Evolutionary conservation across 371 early-diverging fungal species (phyloP), one percentile per base, ranked within the genome.

Genomic region (Rhizopus arrhizus): DNA sequence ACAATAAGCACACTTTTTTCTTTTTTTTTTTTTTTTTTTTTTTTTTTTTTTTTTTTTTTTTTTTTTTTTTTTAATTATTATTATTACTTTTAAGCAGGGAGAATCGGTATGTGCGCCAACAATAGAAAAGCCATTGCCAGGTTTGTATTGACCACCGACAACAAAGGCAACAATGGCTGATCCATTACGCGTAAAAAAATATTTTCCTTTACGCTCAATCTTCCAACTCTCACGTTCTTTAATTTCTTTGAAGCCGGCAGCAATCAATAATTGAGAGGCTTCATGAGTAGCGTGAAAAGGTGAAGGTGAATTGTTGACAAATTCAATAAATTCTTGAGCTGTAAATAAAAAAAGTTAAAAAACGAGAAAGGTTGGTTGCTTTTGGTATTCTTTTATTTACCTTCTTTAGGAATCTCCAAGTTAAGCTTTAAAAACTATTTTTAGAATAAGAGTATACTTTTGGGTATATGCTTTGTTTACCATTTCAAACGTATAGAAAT

Each of bases 91-190:
- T 54, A 97, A 76, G 73, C 97, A 97, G 31, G 99, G 99, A 12
- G 93, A 92, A 74, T 99, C 99, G 16, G 95, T 95, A 66, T 99
- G 99, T 5, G 99, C 96, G 31, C 91, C 99, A 10, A 97, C 82
- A 38, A 96, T 91, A 28, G 90, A 84, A 61, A 96, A 84, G 0
- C 95, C 94, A 57, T 92, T 89, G 8, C 95, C 92, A 50, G 89
- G 84, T 41, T 81, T 77, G 78, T 93, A 91, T 66, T 87, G 73
- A 49, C 93, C 93, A 56, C 97, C 97, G 32, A 97, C 91, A 10
- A 90, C 90, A 77, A 99, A 97, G 4, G 97, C 97, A 53, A 97
- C 87, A 45, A 99, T 83, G 9, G 93, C 86, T 13, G 90, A 89
- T 41, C 86, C 87, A 77, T 97, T 96, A 59, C 96, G 86, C n/a